Evolutionary conservation across 495 filamentous ascomycete species (phyloP), one percentile per base, ranked within the genome.

Genomic region (Cercophora sp.): DNA sequence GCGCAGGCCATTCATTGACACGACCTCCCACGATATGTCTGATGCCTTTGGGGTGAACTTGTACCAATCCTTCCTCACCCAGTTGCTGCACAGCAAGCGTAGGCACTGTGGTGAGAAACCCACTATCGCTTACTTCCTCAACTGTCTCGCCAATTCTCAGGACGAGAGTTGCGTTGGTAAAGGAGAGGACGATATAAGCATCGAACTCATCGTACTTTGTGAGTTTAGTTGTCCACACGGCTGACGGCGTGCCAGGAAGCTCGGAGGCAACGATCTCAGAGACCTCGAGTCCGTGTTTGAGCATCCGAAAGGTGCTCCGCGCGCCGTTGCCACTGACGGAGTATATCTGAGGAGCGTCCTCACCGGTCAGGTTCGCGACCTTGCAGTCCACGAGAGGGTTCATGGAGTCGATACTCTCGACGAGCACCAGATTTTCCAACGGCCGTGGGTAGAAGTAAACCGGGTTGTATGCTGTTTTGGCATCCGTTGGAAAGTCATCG

Each of bases 301-400:
- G 72, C 27, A 85, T 95, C 48, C 91, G 81, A 69, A 99, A 95
- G 18, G 84, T 86, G 63, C 92, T 96, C 52, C 88, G 77, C 46
- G 89, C 89, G 8, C 93, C 88, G 26, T 86, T 86, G 3, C 93
- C 93, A 63, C 87, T 93, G 13, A 96, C 78, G 0, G 89, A 83
- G 70, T 96, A 96, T 31, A 99, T 96, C 65, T 99, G 94, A 10
- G 93, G 93, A 1, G 92, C 91, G 62, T 97, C 94, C 55, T 96
- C 93, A 40, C 88, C 84, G 0, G 85, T 86, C 15, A 95, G 70
- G 58, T 99, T 96, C 22, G 83, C 85, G 25, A 97, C 82, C 63
- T 93, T 91, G 68, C 87, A 91, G 58, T 93, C 91, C 64, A 95
- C 78, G 55, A 94, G 74, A 8, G 94, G 94, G 59, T 91, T 96